Base-by-base conservation (phyloP, 768 basidiomycete species). In the Pulveroboletus ravenelii region DNA sequence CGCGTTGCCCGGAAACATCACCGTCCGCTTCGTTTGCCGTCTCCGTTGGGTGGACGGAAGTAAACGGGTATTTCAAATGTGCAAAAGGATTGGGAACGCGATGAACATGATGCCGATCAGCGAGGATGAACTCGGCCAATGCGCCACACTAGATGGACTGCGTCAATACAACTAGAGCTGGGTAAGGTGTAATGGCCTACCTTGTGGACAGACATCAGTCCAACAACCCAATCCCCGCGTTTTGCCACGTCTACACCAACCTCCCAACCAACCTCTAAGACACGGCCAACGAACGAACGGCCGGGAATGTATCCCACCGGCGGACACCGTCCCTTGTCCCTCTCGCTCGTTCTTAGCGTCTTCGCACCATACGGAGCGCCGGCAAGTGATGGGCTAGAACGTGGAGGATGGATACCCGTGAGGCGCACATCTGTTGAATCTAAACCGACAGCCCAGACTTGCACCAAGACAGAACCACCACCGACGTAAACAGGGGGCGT, bases 171-270 rank as follows among this genome's bases (percentile, higher is more conserved):
- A 44, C 13, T 15, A 36, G 49, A 51, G 5, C 7, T 46, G 42
- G 47, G 47, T 41, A 45, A 43, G 38, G 15, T 25, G 52, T 36
- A 47, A 55, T 47, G 35, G 62, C 80, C 57, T 55, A 92, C 93
- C 84, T 91, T 93, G 55, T 78, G 75, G 10, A 87, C 74, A 61
- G 93, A 87, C 63, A 87, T 64, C 54, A 93, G 59, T 10, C 92
- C 93, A 51, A 89, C 72, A 6, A 94, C 87, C 85, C 93, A 90
- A 59, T 96, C 93, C 5, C 90, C 89, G 58, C 82, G 82, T 62
- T 76, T 77, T 23, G 81, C 71, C 18, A 76, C 70, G n/a, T 72
- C 75, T 18, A 56, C 46, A 9, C 65, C 61, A 15, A 82, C 79
- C 45, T 82, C 84, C 78, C 84, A 87, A 3, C 93, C 93, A 52